Evolutionary conservation across 805 yeast species (phyloP).

Genomic region (Candida gorgasii): DNA sequence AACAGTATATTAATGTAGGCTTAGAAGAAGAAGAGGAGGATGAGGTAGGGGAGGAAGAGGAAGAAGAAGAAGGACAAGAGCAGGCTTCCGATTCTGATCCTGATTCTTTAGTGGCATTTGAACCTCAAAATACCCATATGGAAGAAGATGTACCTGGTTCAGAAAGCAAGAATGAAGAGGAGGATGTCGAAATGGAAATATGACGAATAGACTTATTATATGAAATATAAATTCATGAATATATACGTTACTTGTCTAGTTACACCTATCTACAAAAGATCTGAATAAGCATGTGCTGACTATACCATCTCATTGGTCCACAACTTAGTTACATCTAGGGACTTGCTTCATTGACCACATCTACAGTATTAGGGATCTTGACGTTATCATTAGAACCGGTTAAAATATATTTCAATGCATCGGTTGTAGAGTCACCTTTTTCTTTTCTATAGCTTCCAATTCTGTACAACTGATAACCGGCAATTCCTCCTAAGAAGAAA

Average conservation of each 20-base stretch:
- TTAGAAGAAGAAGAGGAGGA: neutral
- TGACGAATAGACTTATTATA: neutral
- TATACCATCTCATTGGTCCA: neutral
- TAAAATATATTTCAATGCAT: conserved; percentile 59
- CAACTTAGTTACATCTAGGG: no score
- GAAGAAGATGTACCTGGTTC: neutral
- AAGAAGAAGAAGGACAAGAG: neutral
- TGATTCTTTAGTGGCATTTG: neutral
- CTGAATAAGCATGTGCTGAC: conserved; percentile 1
- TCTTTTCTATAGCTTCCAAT: conserved; percentile 63
- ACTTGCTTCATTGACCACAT: conserved; percentile 2
- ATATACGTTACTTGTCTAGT: conserved; percentile 2
- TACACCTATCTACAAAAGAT: neutral
- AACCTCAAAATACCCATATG: neutral
- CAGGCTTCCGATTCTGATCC: no score
- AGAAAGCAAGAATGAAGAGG: neutral
- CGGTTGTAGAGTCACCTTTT: conserved; percentile 61
- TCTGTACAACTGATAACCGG: conserved; percentile 79
- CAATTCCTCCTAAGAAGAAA: conserved; percentile 88
- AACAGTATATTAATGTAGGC: neutral
- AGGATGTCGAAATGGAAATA: conserved; percentile 8
- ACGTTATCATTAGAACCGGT: conserved; percentile 36
- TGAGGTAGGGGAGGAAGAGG: neutral
- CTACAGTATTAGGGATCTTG: conserved; percentile 7
- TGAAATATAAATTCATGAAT: conserved; percentile 8